Conservation (phyloP, 257 asterid genomes). For the Solanum medicagineum region DNA sequence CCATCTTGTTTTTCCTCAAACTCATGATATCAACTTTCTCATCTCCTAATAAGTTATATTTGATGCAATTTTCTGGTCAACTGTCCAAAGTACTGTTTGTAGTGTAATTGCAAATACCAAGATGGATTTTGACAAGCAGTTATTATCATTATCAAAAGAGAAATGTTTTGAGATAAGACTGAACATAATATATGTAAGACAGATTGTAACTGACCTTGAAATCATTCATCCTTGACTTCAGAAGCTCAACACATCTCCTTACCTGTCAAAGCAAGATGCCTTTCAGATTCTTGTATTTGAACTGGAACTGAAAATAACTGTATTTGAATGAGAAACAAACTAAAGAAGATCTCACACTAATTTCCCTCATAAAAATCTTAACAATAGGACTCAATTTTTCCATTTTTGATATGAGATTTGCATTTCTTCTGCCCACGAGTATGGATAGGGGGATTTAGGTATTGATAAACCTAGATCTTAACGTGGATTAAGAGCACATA, state of each 20-base stretch:
- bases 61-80: neutral
- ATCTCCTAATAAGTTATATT: neutral
- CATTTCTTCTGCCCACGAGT: neutral
- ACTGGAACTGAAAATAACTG: neutral
- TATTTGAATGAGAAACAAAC: neutral
- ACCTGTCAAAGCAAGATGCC: constrained; percentile 23
- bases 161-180: neutral
- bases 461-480: neutral
- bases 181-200: neutral
- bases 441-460: neutral
- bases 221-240: constrained; percentile 32
- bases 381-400: neutral
- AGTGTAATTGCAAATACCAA: neutral
- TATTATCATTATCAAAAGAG: neutral
- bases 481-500: neutral
- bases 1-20: neutral
- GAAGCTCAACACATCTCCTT: constrained; percentile 39
- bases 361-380: neutral
- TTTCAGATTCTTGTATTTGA: neutral
- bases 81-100: neutral
- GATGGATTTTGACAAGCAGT: neutral
- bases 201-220: constrained; percentile 36
- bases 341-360: neutral
- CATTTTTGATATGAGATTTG: neutral
- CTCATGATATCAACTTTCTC: neutral